These are phyloP conservation scores for Sanghuangporus weigelae DNA, from an alignment of 1,284 basidiomycete species.

Conservation along the genomic window DNA sequence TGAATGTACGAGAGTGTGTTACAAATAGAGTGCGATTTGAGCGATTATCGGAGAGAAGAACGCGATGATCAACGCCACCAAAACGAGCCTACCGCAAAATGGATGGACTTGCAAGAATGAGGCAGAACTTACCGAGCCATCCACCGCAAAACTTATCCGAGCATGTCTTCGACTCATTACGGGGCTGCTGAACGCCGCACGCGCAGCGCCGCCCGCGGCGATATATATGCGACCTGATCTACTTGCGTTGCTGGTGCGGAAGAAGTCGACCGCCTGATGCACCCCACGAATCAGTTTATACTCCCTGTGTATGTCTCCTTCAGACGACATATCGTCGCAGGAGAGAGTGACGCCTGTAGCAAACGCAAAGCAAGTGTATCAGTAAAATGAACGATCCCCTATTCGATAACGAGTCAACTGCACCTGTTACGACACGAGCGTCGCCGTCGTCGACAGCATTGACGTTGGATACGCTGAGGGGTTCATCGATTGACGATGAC, in stretches of 20 bases:
- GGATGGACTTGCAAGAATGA: background rate
- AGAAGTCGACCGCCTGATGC: slow-evolving; percentile 10
- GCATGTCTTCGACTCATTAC: slow-evolving; percentile 18
- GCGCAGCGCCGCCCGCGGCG: background rate
- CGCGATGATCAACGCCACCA: background rate
- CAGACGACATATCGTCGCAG: slow-evolving; percentile 12
- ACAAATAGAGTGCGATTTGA: background rate
- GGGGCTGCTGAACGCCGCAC: slow-evolving; percentile 16
- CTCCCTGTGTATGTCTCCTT: background rate
- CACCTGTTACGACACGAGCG: slow-evolving; percentile 6
- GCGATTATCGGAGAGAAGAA: background rate
- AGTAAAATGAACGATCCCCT: slow-evolving; percentile 3
- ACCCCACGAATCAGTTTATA: background rate
- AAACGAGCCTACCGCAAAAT: background rate
- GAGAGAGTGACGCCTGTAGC: slow-evolving; percentile 7
- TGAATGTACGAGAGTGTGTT: background rate
- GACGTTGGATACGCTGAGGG: background rate
- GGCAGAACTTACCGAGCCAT: slow-evolving; percentile 10
- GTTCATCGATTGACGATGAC: background rate
- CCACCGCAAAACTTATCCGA: slow-evolving; percentile 8
- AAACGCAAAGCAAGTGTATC: background rate
- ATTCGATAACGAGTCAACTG: slow-evolving; percentile 2
- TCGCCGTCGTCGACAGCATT: background rate
- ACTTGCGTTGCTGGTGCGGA: slow-evolving; percentile 7
- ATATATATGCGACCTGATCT: background rate